These are phyloP conservation scores for Boletus edulis DNA, from an alignment of 768 basidiomycete species.

Conservation along the genomic window DNA sequence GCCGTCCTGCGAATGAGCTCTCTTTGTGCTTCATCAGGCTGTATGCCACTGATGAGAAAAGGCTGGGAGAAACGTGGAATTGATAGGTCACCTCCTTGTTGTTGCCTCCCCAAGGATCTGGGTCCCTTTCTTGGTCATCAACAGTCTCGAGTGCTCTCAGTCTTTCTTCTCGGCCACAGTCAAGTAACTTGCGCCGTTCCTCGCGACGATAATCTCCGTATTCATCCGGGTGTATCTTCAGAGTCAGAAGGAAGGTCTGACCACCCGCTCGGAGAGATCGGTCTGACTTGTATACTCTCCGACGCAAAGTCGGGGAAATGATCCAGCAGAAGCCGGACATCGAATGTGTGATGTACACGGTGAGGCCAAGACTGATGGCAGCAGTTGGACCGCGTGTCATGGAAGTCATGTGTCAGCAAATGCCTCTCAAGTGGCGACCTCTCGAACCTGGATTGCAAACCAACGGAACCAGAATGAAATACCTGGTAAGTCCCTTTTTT, in stretches of 20 bases:
- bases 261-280: constrained; percentile 59
- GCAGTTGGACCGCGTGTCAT: constrained; percentile 1
- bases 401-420: neutral
- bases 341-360: constrained; percentile 53
- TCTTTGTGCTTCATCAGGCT: constrained; percentile 60
- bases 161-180: constrained; percentile 60
- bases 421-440: too few species aligned
- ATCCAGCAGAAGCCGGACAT: constrained; percentile 73
- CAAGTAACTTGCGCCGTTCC: constrained; percentile 63
- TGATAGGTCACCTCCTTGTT: constrained; percentile 59
- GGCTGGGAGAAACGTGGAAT: neutral
- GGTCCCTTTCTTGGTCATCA: constrained; percentile 38
- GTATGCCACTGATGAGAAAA: constrained; percentile 7
- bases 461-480: too few species aligned
- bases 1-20: constrained; percentile 78
- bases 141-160: constrained; percentile 51
- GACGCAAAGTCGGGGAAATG: constrained; percentile 31
- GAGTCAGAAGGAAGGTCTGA: constrained; percentile 81
- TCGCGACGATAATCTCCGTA: constrained; percentile 61
- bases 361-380: constrained; percentile 23
- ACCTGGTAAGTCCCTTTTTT: too few species aligned
- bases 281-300: neutral
- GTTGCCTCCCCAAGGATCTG: constrained; percentile 62
- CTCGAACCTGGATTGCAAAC: too few species aligned
- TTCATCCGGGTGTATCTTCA: constrained; percentile 72